Base-by-base conservation (phyloP, 441 rosid species). In the Jatropha podagrica region DNA sequence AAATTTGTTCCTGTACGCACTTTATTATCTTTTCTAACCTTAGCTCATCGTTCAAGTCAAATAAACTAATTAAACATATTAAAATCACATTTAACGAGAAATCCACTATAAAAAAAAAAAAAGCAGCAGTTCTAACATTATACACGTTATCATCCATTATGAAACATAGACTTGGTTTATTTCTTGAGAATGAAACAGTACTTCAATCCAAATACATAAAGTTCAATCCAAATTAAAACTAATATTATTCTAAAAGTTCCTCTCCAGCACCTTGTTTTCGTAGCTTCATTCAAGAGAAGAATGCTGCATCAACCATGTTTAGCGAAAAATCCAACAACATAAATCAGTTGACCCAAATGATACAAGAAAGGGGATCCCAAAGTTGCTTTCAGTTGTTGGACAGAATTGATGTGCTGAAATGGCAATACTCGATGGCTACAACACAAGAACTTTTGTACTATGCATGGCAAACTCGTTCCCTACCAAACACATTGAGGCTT, bases 391-490 rank as follows among this genome's bases (percentile, higher is more conserved):
- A 13, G 11, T 65, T 26, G 20, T 10, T 20, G 12, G 20, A 67
- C 52, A 60, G 7, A 8, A 59, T 52, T 73, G 32, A 49, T 54
- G 59, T 5, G 48, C 59, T 49, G 54, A 37, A 49, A 11, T 58
- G 67, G 66, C 69, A 64, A 54, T 44, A 41, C 8, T 0, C 0
- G 17, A 65, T 17, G 40, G 72, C 62, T 75, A 59, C 76, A 72
- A 56, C 46, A 15, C 65, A 2, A 62, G 41, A 49, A 44, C 17
- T 18, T 46, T 51, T 11, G 9, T 66, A 40, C 12, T 32, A 66
- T 18, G 68, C 65, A 61, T 49, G 15, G 66, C 5, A 77, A 40
- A 64, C 68, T 83, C 78, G 75, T 69, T 77, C 65, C 51, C 52
- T 65, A 75, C 44, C 55, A 73, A 76, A 76, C 66, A 69, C 23